Percentiles rank a stretch among this genome's conserved stretches.
Evolutionary conservation across 2,329 filamentous ascomycete species (phyloP).

Genomic region (Corniculantispora saksenae): DNA sequence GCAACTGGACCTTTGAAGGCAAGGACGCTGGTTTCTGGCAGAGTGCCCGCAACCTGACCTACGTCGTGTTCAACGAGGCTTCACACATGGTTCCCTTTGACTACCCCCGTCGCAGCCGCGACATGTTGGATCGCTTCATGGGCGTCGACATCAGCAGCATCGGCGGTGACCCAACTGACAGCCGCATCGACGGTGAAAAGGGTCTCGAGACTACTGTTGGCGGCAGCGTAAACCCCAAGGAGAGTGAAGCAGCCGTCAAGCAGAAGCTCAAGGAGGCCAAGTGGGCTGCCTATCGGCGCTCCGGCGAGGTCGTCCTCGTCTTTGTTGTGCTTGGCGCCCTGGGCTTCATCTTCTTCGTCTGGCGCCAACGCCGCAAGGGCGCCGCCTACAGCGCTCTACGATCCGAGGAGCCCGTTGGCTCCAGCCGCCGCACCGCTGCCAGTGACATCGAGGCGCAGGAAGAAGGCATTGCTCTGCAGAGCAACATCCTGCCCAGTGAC

Average conservation of each 20-base stretch:
- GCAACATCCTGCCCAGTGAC: conserved; percentile 40
- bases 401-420: conserved; percentile 34
- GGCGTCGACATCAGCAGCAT: conserved; percentile 87
- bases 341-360: conserved; percentile 74
- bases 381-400: conserved; percentile 55
- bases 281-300: conserved; percentile 86
- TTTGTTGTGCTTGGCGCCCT: conserved; percentile 74
- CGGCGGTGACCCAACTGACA: conserved; percentile 77
- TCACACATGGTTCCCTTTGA: conserved; percentile 99
- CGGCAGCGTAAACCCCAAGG: conserved; percentile 61
- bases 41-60: conserved; percentile 90
- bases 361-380: conserved; percentile 59
- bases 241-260: conserved; percentile 62
- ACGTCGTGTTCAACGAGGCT: conserved; percentile 91
- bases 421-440: conserved; percentile 40
- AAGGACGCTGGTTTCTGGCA: conserved; percentile 90
- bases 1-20: conserved; percentile 91
- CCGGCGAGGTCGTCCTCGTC: conserved; percentile 80
- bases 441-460: conserved; percentile 31
- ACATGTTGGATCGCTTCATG: conserved; percentile 98
- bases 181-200: conserved; percentile 82
- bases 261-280: conserved; percentile 78
- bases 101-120: conserved; percentile 78
- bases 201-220: conserved; percentile 76
- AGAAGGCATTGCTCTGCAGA: conserved; percentile 16